These are phyloP conservation scores for Aureobasidium zeae DNA, from an alignment of 2,329 filamentous ascomycete genomes.

Conservation along the genomic window DNA sequence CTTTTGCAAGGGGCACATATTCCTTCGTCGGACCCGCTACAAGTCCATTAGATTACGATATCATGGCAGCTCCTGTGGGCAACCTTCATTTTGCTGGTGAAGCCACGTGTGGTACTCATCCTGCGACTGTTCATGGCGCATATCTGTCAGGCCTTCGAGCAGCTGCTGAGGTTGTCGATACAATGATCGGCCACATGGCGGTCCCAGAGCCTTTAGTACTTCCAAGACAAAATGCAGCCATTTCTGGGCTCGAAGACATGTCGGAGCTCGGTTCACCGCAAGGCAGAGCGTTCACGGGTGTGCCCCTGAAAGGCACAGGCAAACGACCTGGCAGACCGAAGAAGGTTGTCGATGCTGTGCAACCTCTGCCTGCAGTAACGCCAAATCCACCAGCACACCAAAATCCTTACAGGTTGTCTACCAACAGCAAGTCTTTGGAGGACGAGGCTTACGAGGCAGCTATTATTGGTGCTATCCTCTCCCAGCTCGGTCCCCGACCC, in stretches of 20 bases:
- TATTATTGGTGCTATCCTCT: slow-evolving; percentile 48
- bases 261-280: neutral
- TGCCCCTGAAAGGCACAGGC: neutral
- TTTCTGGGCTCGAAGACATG: slow-evolving; percentile 28
- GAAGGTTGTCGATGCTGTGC: slow-evolving; percentile 13
- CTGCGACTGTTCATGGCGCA: slow-evolving; percentile 92
- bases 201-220: slow-evolving; percentile 67
- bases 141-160: slow-evolving; percentile 88
- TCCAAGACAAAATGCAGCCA: slow-evolving; percentile 43
- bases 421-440: slow-evolving; percentile 21
- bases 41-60: slow-evolving; percentile 78
- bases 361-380: slow-evolving; percentile 9
- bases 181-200: slow-evolving; percentile 70
- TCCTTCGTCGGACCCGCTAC: slow-evolving; percentile 84
- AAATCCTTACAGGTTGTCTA: slow-evolving; percentile 18
- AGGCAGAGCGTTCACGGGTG: neutral
- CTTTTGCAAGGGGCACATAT: slow-evolving; percentile 88
- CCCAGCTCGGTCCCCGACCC: slow-evolving; percentile 64
- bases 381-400: neutral
- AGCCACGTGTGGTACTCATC: slow-evolving; percentile 90
- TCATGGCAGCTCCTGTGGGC: slow-evolving; percentile 74
- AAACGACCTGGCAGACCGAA: slow-evolving; percentile 14
- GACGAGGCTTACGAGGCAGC: slow-evolving; percentile 47
- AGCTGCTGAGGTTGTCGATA: slow-evolving; percentile 74
- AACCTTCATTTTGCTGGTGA: slow-evolving; percentile 94